These are phyloP conservation scores for Stachybotrys chartarum DNA, from an alignment of 2,329 filamentous ascomycete genomes.

Conservation along the genomic window DNA sequence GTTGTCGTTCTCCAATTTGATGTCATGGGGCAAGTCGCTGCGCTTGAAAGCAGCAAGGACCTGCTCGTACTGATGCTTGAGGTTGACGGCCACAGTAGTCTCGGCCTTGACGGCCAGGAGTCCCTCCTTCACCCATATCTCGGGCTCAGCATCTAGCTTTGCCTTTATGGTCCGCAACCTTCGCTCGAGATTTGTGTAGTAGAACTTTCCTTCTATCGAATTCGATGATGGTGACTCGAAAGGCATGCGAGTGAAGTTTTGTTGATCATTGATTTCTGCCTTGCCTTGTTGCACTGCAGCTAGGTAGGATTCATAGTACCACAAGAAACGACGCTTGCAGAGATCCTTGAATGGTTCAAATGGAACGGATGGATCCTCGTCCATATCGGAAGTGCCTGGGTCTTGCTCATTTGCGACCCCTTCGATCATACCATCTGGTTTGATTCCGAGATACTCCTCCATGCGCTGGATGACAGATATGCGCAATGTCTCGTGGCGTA, in stretches of 20 bases:
- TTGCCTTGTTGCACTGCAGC: slow-evolving; percentile 60
- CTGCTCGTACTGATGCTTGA: slow-evolving; percentile 80
- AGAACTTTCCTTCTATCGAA: slow-evolving; percentile 78
- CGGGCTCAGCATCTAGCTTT: slow-evolving; percentile 64
- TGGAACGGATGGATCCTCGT: slow-evolving; percentile 24
- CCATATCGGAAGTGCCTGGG: not conserved
- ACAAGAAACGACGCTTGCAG: slow-evolving; percentile 85
- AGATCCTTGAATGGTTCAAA: slow-evolving; percentile 88
- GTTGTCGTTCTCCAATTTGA: slow-evolving; percentile 72
- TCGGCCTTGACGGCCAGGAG: slow-evolving; percentile 49
- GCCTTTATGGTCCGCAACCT: slow-evolving; percentile 64
- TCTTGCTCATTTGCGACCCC: not conserved
- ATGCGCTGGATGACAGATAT: slow-evolving; percentile 81
- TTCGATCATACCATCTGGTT: slow-evolving; percentile 36
- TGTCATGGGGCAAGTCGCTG: slow-evolving; percentile 63
- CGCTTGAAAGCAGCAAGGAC: slow-evolving; percentile 68
- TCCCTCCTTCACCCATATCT: slow-evolving; percentile 66
- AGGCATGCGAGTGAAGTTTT: slow-evolving; percentile 71
- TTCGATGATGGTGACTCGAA: slow-evolving; percentile 70
- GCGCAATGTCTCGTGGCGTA: slow-evolving; percentile 82
- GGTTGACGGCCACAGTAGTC: slow-evolving; percentile 69
- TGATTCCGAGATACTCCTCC: slow-evolving; percentile 68
- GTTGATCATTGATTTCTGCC: slow-evolving; percentile 54
- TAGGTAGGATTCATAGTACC: slow-evolving; percentile 91
- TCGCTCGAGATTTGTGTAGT: slow-evolving; percentile 66